Base-by-base conservation (phyloP, 352 stramenopile genomes). In the Nothophytophthora sp. region DNA sequence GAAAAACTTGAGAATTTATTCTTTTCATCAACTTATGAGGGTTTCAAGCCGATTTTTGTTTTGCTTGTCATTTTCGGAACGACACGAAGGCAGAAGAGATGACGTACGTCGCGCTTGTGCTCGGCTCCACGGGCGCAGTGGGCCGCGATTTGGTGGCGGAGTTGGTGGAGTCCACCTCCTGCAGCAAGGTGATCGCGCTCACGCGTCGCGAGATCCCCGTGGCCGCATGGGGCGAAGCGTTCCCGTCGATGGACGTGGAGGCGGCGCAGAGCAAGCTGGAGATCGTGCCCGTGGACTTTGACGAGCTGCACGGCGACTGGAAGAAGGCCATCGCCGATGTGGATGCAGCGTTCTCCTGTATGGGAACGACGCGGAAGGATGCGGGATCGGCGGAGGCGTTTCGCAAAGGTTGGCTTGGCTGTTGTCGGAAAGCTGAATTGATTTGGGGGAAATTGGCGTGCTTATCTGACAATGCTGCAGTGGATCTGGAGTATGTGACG, bases 321-420 rank as follows among this genome's bases (percentile, higher is more conserved):
- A 60, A 78, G 10, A 69, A 64, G 37, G 4, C 60, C 0, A 43
- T 61, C 0, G 65, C 63, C 29, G 53, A 73, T 18, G 50, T 79
- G 0, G 65, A 85, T 41, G 77, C 77, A 0, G 63, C 76, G 2
- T 91, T 91, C 38, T 86, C 72, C 22, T 87, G 73, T 42, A 39
- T 91, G 6, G 77, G 81, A 10, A 89, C 81, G n/a, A 91, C 81
- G 0, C 73, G 73, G n/a, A 83, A 83, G 66, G 75, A 72, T 50
- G 75, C 75, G 20, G 75, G 72, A 0, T 86, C 75, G 4, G 72
- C 70, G 0, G 75, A 86, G 50, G 75, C 75, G 6, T 86, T 86
- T 44, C 73, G 73, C 41, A 83, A 81, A 67, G 74, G 74, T 82
- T 48, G 10, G 5, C 24, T 15, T 35, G 13, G 29, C 10, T 4